A percentile compares a stretch with the other conserved stretches of the same genome.
These are phyloP conservation scores for Dichotomopilus funicola DNA, from an alignment of 2,329 filamentous ascomycete genomes.

Conservation along the genomic window DNA sequence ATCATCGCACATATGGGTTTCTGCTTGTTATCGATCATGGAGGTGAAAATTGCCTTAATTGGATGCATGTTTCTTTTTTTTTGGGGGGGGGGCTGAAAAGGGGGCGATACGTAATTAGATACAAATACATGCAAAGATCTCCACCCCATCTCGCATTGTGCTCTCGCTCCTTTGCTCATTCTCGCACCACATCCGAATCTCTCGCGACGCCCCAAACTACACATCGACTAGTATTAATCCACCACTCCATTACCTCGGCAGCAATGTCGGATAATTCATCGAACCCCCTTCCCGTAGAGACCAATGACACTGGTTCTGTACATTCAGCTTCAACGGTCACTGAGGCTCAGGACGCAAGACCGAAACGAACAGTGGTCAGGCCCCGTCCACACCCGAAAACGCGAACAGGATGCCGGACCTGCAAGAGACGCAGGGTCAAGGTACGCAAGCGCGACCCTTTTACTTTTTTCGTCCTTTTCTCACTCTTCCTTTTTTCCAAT, in stretches of 20 bases:
- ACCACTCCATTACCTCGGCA: background rate
- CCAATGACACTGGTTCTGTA: too few relatives aligned
- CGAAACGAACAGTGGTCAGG: background rate
- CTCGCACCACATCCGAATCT: background rate
- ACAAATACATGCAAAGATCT: background rate
- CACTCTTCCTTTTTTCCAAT: background rate
- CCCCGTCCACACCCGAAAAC: slow-evolving; percentile 23
- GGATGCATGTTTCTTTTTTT: too few relatives aligned
- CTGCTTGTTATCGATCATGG: too few relatives aligned
- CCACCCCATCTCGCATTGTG: background rate
- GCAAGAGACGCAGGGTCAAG: slow-evolving; percentile 34
- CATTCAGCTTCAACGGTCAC: background rate
- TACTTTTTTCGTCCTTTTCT: background rate
- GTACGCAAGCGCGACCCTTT: slow-evolving; percentile 15
- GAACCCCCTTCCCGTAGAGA: too few relatives aligned
- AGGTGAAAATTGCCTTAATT: background rate
- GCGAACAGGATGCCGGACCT: slow-evolving; percentile 31
- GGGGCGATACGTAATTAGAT: too few relatives aligned
- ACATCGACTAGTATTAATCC: background rate
- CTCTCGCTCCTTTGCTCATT: background rate
- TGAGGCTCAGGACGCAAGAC: background rate
- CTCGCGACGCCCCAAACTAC: background rate
- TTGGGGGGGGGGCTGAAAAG: too few relatives aligned
- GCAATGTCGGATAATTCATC: too few relatives aligned
- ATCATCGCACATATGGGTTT: background rate